Percentiles rank a stretch among this genome's conserved stretches.
phyloP scores from a whole-genome alignment of 2,329 filamentous ascomycete species.

The Aspergillus aculeatus region DNA sequence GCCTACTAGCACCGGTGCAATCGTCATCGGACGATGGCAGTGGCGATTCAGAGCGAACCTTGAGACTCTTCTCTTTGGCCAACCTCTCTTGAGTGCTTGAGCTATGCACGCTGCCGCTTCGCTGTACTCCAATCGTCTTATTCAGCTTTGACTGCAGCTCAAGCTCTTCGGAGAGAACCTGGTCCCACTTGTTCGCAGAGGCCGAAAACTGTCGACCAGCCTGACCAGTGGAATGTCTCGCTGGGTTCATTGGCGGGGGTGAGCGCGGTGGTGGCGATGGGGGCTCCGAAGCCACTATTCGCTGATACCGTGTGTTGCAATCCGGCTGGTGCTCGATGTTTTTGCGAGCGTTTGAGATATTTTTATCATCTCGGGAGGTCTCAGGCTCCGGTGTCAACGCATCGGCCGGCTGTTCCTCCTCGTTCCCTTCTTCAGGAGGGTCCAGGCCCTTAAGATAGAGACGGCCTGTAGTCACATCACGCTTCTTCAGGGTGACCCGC shows the following conservation, averaged over 20 bases:
- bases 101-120: slow-evolving; percentile 26
- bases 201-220: slow-evolving; percentile 19
- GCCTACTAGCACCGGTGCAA: slow-evolving; percentile 22
- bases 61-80: slow-evolving; percentile 16
- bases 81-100: slow-evolving; percentile 21
- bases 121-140: slow-evolving; percentile 18
- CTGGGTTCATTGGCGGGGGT: slow-evolving; percentile 24
- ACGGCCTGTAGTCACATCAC: slow-evolving; percentile 29
- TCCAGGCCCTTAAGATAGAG: slow-evolving; percentile 14
- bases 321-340: slow-evolving; percentile 12
- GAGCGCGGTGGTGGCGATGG: slow-evolving; percentile 29
- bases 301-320: slow-evolving; percentile 12
- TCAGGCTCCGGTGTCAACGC: not conserved
- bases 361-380: not conserved
- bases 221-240: slow-evolving; percentile 14
- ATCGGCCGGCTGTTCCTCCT: not conserved
- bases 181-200: slow-evolving; percentile 11
- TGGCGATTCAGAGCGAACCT: slow-evolving; percentile 30
- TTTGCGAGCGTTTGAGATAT: not conserved
- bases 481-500: slow-evolving; percentile 28
- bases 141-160: slow-evolving; percentile 16
- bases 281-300: slow-evolving; percentile 23
- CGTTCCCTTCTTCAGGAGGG: not conserved
- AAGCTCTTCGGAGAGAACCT: slow-evolving; percentile 6
- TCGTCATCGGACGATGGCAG: slow-evolving; percentile 45